These are phyloP conservation scores for Nannochloropsis oceanica DNA, from an alignment of 108 stramenopile species.

Conservation along the genomic window DNA sequence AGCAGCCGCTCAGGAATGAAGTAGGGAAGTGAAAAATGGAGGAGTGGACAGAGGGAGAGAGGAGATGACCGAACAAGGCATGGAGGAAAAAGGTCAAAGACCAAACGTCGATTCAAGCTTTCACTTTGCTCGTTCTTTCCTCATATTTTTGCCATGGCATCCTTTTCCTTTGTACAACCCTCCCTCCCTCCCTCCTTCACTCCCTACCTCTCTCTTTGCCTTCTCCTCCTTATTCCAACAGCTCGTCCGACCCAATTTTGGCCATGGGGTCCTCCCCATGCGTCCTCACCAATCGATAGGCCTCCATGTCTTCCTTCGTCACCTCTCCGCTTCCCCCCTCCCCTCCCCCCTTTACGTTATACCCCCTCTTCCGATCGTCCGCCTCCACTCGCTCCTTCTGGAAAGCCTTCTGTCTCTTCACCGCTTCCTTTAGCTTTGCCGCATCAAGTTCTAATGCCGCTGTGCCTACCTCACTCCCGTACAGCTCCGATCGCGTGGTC, in stretches of 20 bases:
- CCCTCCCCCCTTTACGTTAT: constrained; percentile 52
- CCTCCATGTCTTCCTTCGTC: constrained; percentile 88
- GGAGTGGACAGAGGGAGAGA: not conserved
- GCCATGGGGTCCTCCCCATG: constrained; percentile 62
- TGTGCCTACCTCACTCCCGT: constrained; percentile 57
- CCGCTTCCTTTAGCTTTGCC: constrained; percentile 57
- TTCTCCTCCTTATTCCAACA: constrained; percentile 16
- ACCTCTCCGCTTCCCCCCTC: constrained; percentile 45
- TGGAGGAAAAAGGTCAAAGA: not conserved
- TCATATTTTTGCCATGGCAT: not conserved
- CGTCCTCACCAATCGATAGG: constrained; percentile 65
- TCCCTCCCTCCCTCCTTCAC: not conserved
- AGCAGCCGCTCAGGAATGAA: too few relatives aligned
- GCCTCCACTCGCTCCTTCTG: constrained; percentile 20
- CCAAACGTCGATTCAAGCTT: not conserved
- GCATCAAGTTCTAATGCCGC: constrained; percentile 49
- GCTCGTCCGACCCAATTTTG: constrained; percentile 43
- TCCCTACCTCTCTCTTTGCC: not conserved
- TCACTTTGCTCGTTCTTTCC: not conserved
- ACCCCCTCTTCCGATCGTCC: constrained; percentile 58
- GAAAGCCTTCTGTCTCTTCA: constrained; percentile 44
- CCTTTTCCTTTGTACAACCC: not conserved
- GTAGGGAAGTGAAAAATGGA: not conserved
- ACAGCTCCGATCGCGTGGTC: constrained; percentile 53
- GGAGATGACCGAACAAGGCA: not conserved